These are phyloP conservation scores for Zychaea mexicana DNA, from an alignment of 371 early-diverging fungal species.

Conservation along the genomic window DNA sequence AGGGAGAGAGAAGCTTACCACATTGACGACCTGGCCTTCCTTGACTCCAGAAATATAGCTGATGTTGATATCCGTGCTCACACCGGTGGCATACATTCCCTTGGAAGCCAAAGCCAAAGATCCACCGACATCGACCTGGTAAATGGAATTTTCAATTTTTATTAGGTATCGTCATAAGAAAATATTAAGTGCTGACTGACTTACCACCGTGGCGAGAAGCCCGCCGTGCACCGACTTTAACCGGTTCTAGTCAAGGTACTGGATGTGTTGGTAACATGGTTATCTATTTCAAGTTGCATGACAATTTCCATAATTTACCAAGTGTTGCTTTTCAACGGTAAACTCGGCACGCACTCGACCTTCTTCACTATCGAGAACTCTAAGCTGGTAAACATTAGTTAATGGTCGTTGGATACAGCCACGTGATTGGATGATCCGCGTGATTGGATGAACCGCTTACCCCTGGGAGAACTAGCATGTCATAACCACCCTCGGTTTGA, in stretches of 20 bases:
- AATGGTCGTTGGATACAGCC: too few relatives aligned
- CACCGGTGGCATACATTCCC: slow-evolving; percentile 63
- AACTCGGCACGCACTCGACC: slow-evolving; percentile 53
- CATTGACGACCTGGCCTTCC: slow-evolving; percentile 49
- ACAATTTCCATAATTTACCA: slow-evolving; percentile 50
- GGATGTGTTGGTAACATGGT: too few relatives aligned
- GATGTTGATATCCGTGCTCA: slow-evolving; percentile 66
- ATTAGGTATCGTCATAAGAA: too few relatives aligned
- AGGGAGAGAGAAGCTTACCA: slow-evolving; percentile 38
- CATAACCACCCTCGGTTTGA: slow-evolving; percentile 41
- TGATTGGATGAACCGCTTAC: too few relatives aligned
- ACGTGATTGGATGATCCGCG: too few relatives aligned
- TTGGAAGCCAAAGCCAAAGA: slow-evolving; percentile 65
- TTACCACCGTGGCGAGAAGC: slow-evolving; percentile 57
- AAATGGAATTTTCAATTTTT: too few relatives aligned
- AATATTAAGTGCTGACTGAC: neutral
- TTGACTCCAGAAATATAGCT: slow-evolving; percentile 61
- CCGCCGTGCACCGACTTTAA: slow-evolving; percentile 65
- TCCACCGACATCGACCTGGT: slow-evolving; percentile 58
- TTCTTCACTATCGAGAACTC: slow-evolving; percentile 38
- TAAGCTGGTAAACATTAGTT: too few relatives aligned
- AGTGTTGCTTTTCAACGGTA: slow-evolving; percentile 53
- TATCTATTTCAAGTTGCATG: too few relatives aligned
- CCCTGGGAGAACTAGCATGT: slow-evolving; percentile 45
- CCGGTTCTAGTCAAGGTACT: slow-evolving; percentile 49